These are phyloP conservation scores for Candida sithepensis DNA, from an alignment of 805 yeast genomes.

Conservation along the genomic window DNA sequence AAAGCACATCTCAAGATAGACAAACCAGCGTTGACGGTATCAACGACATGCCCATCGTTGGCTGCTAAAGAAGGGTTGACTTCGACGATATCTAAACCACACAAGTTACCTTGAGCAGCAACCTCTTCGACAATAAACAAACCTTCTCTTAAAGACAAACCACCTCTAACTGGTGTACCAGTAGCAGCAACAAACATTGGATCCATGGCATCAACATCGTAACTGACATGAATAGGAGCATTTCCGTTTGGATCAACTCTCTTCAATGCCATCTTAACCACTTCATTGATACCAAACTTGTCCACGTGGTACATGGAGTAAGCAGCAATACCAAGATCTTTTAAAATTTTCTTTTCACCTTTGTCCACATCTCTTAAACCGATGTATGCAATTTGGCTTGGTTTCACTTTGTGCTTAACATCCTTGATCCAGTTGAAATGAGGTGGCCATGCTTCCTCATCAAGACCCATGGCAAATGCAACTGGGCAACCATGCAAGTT, in stretches of 20 bases:
- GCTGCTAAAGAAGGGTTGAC: conserved; percentile 86
- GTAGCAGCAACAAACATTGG: conserved; percentile 94
- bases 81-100: conserved; percentile 89
- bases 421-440: conserved; percentile 64
- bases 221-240: conserved; percentile 80
- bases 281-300: conserved; percentile 87
- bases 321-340: conserved; percentile 71
- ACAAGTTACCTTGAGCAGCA: conserved; percentile 84
- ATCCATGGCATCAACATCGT: conserved; percentile 96
- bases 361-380: conserved; percentile 92
- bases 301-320: conserved; percentile 96
- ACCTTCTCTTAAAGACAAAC: conserved; percentile 91
- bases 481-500: conserved; percentile 97
- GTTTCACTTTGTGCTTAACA: conserved; percentile 58
- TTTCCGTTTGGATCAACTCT: conserved; percentile 67
- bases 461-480: conserved; percentile 82
- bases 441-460: conserved; percentile 61
- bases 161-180: conserved; percentile 97
- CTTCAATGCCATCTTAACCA: conserved; percentile 86
- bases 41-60: conserved; percentile 68
- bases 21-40: conserved; percentile 86
- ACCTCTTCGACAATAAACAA: conserved; percentile 87
- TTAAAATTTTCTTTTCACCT: conserved; percentile 75
- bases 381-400: conserved; percentile 79
- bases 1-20: conserved; percentile 91